These are phyloP conservation scores for Zasmidium citrigriseum DNA, from an alignment of 2,329 filamentous ascomycete species.

Conservation along the genomic window DNA sequence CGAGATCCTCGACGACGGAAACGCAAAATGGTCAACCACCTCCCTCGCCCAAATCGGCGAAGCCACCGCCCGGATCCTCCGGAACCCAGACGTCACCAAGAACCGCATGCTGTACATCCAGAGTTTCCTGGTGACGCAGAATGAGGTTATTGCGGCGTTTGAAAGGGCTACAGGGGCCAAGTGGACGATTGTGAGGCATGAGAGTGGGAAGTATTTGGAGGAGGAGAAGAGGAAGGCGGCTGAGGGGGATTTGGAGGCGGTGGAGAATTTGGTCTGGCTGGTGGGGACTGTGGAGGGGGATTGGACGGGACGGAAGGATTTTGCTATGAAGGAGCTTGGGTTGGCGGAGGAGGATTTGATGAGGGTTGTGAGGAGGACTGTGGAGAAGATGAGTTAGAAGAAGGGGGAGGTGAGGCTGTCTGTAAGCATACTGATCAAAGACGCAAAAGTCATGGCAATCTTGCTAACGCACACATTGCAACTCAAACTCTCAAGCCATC, in stretches of 20 bases:
- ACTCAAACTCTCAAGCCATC: background rate
- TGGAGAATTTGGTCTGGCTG: slow-evolving; percentile 35
- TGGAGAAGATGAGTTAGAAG: slow-evolving; percentile 21
- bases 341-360: slow-evolving; percentile 44
- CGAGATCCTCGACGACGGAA: slow-evolving; percentile 59
- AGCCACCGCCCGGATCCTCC: slow-evolving; percentile 54
- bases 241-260: slow-evolving; percentile 36
- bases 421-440: too few species aligned
- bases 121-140: slow-evolving; percentile 60
- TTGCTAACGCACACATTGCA: background rate
- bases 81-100: slow-evolving; percentile 52
- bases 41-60: slow-evolving; percentile 55
- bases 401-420: background rate
- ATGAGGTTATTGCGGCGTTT: slow-evolving; percentile 55
- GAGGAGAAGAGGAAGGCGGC: slow-evolving; percentile 38
- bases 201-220: slow-evolving; percentile 34
- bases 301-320: slow-evolving; percentile 37
- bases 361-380: slow-evolving; percentile 34
- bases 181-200: slow-evolving; percentile 50
- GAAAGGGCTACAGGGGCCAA: slow-evolving; percentile 54
- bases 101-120: slow-evolving; percentile 62
- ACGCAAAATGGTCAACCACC: slow-evolving; percentile 53
- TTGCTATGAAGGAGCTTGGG: slow-evolving; percentile 44
- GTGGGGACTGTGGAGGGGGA: slow-evolving; percentile 34
- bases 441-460: too few species aligned